A percentile compares a stretch with the other conserved stretches of the same genome.
Evolutionary conservation across 495 filamentous ascomycete genomes (phyloP).

Genomic region (Daldinia caldariorum): DNA sequence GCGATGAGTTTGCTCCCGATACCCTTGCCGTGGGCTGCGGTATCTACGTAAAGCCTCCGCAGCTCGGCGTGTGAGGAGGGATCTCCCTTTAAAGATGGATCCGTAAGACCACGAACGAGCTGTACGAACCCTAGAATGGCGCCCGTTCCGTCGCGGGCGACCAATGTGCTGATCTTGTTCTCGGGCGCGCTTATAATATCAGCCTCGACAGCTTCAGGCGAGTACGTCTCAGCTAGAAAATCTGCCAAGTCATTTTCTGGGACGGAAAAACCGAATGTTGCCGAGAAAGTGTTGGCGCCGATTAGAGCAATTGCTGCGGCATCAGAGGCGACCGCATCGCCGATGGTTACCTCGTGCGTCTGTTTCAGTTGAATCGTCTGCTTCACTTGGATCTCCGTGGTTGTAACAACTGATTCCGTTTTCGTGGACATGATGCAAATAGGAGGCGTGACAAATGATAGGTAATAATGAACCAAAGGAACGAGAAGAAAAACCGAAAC

Average conservation of each 20-base stretch:
- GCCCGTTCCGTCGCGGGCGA: conserved; percentile 31
- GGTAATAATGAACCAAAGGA: not conserved
- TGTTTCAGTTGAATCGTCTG: conserved; percentile 2
- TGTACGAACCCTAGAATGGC: conserved; percentile 51
- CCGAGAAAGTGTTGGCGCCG: conserved; percentile 49
- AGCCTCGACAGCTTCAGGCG: conserved; percentile 31
- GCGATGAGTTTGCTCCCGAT: conserved; percentile 49
- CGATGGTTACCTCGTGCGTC: conserved; percentile 37
- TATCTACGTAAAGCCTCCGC: conserved; percentile 53
- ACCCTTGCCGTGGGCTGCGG: conserved; percentile 46
- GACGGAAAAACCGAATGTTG: conserved; percentile 51
- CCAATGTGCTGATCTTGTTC: conserved; percentile 46
- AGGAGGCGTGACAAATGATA: not conserved
- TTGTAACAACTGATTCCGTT: conserved; percentile 13
- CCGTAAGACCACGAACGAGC: conserved; percentile 46
- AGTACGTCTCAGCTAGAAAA: conserved; percentile 49
- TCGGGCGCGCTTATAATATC: conserved; percentile 44
- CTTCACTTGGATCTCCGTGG: conserved; percentile 6
- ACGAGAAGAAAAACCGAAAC: not conserved
- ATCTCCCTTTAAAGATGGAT: conserved; percentile 46
- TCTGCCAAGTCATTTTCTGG: conserved; percentile 45
- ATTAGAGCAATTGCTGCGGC: conserved; percentile 48
- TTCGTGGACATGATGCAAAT: conserved; percentile 28
- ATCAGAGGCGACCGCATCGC: conserved; percentile 46
- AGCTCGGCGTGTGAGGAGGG: conserved; percentile 48